phyloP scores from a whole-genome alignment of 495 filamentous ascomycete genomes.

The Immersiella caudata region DNA sequence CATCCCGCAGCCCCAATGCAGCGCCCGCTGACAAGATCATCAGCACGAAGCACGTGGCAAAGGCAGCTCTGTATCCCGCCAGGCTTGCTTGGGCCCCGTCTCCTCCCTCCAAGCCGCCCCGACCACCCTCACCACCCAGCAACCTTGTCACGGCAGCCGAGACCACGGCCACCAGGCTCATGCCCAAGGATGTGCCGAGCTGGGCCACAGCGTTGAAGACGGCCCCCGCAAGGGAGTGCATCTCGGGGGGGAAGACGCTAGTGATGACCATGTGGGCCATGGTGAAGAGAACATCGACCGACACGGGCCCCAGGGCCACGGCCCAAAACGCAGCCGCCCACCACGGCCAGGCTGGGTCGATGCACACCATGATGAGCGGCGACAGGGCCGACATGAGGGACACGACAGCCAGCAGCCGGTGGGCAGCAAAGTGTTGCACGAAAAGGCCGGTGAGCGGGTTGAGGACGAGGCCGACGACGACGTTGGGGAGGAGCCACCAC shows the following conservation, averaged over 20 bases:
- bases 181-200: conserved; percentile 61
- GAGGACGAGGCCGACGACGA: conserved; percentile 53
- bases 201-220: conserved; percentile 68
- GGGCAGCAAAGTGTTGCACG: no score
- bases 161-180: conserved; percentile 47
- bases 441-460: conserved; percentile 60
- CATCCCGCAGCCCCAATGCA: no score
- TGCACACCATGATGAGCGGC: conserved; percentile 59
- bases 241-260: conserved; percentile 46
- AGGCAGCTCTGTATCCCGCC: no score
- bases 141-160: neutral
- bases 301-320: conserved; percentile 13
- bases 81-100: no score
- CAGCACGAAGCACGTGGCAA: no score
- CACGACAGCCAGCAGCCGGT: conserved; percentile 53
- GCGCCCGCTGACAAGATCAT: no score
- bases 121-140: no score
- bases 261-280: conserved; percentile 66
- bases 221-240: conserved; percentile 63
- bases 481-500: conserved; percentile 58
- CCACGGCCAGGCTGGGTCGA: conserved; percentile 52
- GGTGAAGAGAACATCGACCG: conserved; percentile 65
- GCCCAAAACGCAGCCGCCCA: conserved; percentile 57
- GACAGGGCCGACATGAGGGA: conserved; percentile 48
- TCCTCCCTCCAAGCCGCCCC: no score